Base-by-base conservation (phyloP, 176 grass and related monocot species). In the Oryza nivara region DNA sequence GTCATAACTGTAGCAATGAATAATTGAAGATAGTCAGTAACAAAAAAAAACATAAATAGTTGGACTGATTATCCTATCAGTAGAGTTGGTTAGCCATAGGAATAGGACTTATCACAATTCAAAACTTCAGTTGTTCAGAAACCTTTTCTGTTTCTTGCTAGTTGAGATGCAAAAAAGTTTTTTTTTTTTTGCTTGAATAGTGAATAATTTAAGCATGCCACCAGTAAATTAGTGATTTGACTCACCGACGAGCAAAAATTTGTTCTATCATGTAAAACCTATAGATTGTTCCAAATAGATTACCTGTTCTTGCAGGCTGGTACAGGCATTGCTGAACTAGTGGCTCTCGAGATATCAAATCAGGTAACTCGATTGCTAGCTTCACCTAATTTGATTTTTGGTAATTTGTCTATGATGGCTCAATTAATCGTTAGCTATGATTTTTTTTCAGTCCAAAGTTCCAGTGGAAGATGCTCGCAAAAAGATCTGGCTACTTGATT, bases 401-500 rank as follows among this genome's bases (percentile, higher is more conserved):
- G 70, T 43, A 82, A 65, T 66, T 8, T 38, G 45, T 41, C 82
- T 73, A 34, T 74, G 67, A 75, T 25, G 17, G 67, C 28, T 49
- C 6, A 22, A 68, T 26, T 25, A 46, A 47, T 1, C 60, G 6
- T 73, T 72, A 44, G 44, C 19, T 30, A 45, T 65, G 16, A 32
- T 32, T 32, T 32, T 32, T 32, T 86, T 91, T 81, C 79, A 98
- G 96, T 82, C 85, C 34, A 90, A 95, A 36, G 65, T 80, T 84
- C 76, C 96, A 75, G 19, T 83, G 11, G 91, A 95, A 83, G 93
- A 93, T 44, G 88, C 91, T 71, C 91, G 89, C 81, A 93, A 88
- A 68, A 98, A 92, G 72, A 98, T 98, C 83, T 98, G 95, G 95
- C 89, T 98, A 80, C 82, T 98, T 28, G 96, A 98, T 77, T 98